These are phyloP conservation scores for Penicillium decumbens DNA, from an alignment of 2,329 filamentous ascomycete species.

Conservation along the genomic window DNA sequence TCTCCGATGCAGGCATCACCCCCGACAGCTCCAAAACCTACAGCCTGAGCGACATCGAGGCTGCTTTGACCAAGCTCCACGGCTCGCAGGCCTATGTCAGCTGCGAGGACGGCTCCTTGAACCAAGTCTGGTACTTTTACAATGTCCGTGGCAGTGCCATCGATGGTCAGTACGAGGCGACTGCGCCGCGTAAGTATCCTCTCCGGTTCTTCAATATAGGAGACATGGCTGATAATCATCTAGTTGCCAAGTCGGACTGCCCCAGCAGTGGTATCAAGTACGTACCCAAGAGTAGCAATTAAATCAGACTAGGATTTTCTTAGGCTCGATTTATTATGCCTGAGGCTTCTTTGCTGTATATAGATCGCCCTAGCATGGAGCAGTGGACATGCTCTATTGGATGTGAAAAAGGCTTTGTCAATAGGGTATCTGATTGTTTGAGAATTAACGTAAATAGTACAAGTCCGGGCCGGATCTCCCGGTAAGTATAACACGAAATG, in stretches of 20 bases:
- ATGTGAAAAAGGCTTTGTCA: neutral
- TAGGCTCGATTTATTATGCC: neutral
- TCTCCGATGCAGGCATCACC: conserved; percentile 53
- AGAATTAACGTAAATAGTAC: neutral
- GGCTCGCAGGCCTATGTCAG: conserved; percentile 50
- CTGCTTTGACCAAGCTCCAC: conserved; percentile 47
- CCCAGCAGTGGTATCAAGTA: conserved; percentile 61
- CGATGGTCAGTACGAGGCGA: conserved; percentile 56
- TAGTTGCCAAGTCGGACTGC: conserved; percentile 52
- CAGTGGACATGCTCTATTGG: neutral
- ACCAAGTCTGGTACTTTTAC: conserved; percentile 54
- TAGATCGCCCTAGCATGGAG: neutral
- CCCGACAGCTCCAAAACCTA: conserved; percentile 51
- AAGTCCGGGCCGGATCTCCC: neutral
- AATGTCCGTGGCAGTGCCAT: conserved; percentile 55
- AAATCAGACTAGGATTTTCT: neutral
- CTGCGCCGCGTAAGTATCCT: conserved; percentile 43
- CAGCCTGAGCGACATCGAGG: conserved; percentile 48
- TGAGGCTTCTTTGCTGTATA: neutral
- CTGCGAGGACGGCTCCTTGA: conserved; percentile 47
- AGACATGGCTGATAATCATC: neutral
- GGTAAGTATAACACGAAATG: neutral
- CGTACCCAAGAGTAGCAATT: conserved; percentile 50
- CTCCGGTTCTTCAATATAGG: neutral
- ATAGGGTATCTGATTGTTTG: neutral